These are phyloP conservation scores for Mycena vulgaris DNA, from an alignment of 768 basidiomycete species.

Conservation along the genomic window DNA sequence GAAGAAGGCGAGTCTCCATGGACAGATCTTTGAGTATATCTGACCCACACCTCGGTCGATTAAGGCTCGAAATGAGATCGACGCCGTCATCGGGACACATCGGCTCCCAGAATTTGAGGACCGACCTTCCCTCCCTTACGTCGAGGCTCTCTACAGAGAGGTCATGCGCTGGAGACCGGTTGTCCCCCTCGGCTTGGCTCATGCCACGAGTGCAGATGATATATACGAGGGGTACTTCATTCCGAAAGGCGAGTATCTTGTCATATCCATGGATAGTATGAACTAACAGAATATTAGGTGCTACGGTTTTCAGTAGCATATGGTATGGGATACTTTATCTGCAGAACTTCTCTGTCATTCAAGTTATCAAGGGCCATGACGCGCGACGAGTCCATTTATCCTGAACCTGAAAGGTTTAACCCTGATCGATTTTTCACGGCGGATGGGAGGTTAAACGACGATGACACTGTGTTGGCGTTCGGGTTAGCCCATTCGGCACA, in stretches of 20 bases:
- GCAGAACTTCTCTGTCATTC: too few species aligned
- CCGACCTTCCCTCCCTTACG: conserved; percentile 31
- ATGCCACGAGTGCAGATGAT: conserved; percentile 46
- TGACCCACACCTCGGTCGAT: too few species aligned
- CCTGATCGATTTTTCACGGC: conserved; percentile 48
- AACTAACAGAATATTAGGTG: conserved; percentile 10
- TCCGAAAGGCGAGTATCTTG: conserved; percentile 45
- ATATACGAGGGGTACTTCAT: conserved; percentile 51
- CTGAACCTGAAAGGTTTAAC: conserved; percentile 46
- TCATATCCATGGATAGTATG: neutral
- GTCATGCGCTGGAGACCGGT: conserved; percentile 36
- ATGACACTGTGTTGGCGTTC: conserved; percentile 26
- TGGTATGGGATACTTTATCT: too few species aligned
- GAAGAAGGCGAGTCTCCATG: neutral
- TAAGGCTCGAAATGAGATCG: conserved; percentile 49
- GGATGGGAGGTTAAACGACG: conserved; percentile 19
- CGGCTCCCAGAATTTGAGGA: conserved; percentile 50
- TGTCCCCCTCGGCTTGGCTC: conserved; percentile 28
- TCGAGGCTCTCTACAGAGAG: conserved; percentile 38
- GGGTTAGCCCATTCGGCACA: conserved; percentile 24
- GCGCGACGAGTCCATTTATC: conserved; percentile 46
- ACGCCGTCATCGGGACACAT: conserved; percentile 44
- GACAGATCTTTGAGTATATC: too few species aligned
- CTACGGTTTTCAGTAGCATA: conserved; percentile 51
- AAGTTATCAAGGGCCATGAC: conserved; percentile 39